Evolutionary conservation across 1,284 basidiomycete genomes (phyloP), one percentile per base, ranked within the genome.

Genomic region (Cutaneotrichosporon cavernicola): DNA sequence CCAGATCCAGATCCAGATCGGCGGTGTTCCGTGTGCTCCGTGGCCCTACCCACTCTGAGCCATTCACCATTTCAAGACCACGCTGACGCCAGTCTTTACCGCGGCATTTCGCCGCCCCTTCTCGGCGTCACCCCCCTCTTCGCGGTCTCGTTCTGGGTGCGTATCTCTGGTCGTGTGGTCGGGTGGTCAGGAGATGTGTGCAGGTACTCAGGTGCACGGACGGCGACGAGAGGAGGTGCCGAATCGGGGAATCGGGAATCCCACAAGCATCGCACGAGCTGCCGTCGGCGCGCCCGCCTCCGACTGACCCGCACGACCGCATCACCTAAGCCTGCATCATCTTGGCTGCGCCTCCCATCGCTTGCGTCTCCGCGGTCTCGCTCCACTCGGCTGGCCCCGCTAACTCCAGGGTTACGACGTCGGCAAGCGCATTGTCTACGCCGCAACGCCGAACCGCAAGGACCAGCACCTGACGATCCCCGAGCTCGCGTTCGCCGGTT

Each of bases 41-140:
- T 36, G 34, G 2, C 34, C 7, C 7, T 13, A 13, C 5, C 34
- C 34, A 36, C 2, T 36, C 11, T 13, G 34, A 36, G 8, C 34
- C 34, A 36, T 36, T 13, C 34, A 36, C 34, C 11, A 36, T 36
- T 36, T 26, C 26, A 26, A 13, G 11, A 34, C 31, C 1, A 30
- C 57, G 47, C 62, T 66, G 13, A 60, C 22, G 9, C 55, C 72
- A 96, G 93, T 40, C 81, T 99, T 80, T 99, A 98, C 81, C 90
- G 96, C 70, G 96, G 96, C 46, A 95, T 99, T 83, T 90, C 96
- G 4, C 96, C 97, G 31, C 97, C 97, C 58, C 83, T 99, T 68
- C 83, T 97, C 43, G 97, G 97, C 61, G 94, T 99, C 36, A 98
- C 97, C 2, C 97, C 97, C 56, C 99, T 99, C 77, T 99, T 99